Evolutionary conservation across 768 basidiomycete species (phyloP).

Genomic region (Boletus tylopilopsis): DNA sequence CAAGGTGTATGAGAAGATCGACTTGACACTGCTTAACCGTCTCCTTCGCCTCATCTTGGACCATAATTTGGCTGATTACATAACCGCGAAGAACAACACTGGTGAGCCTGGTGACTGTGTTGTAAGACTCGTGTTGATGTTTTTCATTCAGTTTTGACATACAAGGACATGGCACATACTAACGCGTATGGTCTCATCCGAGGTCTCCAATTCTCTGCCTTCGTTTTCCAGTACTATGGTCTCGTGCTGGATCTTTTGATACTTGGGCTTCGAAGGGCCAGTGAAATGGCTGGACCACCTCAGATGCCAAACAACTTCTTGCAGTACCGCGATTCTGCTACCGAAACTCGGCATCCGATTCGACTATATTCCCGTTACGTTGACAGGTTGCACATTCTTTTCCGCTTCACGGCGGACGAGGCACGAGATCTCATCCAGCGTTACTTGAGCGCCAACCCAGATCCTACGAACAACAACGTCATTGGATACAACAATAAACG

Average conservation of each 20-base stretch:
- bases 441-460: slow-evolving; percentile 95
- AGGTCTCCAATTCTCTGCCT: slow-evolving; percentile 96
- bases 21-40: slow-evolving; percentile 92
- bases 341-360: slow-evolving; percentile 97
- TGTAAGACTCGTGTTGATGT: slow-evolving; percentile 1
- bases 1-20: slow-evolving; percentile 99
- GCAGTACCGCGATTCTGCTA: slow-evolving; percentile 92
- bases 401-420: slow-evolving; percentile 97
- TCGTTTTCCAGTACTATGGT: slow-evolving; percentile 99
- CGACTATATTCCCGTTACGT: slow-evolving; percentile 96
- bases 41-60: slow-evolving; percentile 94
- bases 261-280: slow-evolving; percentile 95
- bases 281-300: slow-evolving; percentile 98
- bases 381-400: slow-evolving; percentile 91
- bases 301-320: slow-evolving; percentile 98
- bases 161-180: slow-evolving; percentile 98
- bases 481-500: slow-evolving; percentile 99
- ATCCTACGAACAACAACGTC: slow-evolving; percentile 98
- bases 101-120: slow-evolving; percentile 32
- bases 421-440: slow-evolving; percentile 96
- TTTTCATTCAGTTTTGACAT: slow-evolving; percentile 58
- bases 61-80: slow-evolving; percentile 98
- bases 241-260: slow-evolving; percentile 93
- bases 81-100: slow-evolving; percentile 98
- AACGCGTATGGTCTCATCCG: slow-evolving; percentile 97